Base-by-base conservation (phyloP, 805 yeast species). In the Cephaloascus albidus region DNA sequence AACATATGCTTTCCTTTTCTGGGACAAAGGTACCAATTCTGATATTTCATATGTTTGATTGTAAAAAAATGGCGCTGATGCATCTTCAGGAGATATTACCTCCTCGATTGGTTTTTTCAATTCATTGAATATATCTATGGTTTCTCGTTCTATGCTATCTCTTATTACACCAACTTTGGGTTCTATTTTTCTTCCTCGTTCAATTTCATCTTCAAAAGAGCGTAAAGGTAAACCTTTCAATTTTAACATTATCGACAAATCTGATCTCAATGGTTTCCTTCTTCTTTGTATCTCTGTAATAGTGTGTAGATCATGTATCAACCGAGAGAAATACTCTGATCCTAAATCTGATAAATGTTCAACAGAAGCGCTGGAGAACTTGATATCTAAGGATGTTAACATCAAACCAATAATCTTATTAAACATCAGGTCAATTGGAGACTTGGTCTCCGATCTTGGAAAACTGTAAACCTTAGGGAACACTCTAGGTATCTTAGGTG, bases 211-310 rank as follows among this genome's bases (percentile, higher is more conserved):
- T 37, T 62, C 58, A n/a, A n/a, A n/a, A n/a, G n/a, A n/a, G n/a
- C n/a, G n/a, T n/a, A n/a, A n/a, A n/a, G n/a, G n/a, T 5, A 81
- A 45, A 2, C 61, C 75, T 27, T 70, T 72, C 10, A 70, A 65
- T 28, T 58, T 53, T 1, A 75, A 46, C 37, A 78, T 53, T 38
- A 76, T 47, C 18, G 58, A 54, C 10, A 78, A 40, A 53, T 83
- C 89, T 20, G 58, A 60, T 16, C 69, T 59, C 0, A 81, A 62
- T 1, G 82, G 77, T n/a, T 54, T 53, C 16, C 65, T 60, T 38
- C 88, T 67, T 47, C 90, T 63, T 53, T 82, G 89, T 1, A 73
- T 55, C 40, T 76, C 78, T 3, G 79, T 67, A 27, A 74, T 55
- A 43, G 68, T 68, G 36, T 73, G 75, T 19, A 82, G 48, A 20